Evolutionary conservation across 495 filamentous ascomycete species (phyloP).

Genomic region (Podospora pseudocomata): DNA sequence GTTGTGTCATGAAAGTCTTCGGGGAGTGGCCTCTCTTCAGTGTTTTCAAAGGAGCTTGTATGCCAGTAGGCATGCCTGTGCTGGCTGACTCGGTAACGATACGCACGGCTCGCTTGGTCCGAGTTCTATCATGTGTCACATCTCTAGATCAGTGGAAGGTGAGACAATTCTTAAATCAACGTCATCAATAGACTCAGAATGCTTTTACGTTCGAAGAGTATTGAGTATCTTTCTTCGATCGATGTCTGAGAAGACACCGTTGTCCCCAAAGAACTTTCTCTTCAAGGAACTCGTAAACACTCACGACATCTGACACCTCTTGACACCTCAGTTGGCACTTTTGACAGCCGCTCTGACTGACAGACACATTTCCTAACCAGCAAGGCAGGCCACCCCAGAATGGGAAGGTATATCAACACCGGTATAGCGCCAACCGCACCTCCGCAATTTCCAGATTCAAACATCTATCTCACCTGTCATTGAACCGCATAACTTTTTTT

Average conservation of each 20-base stretch:
- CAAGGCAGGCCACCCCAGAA: background rate
- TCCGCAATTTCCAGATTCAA: background rate
- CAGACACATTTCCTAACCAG: background rate
- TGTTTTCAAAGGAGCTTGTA: no score
- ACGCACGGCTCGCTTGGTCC: background rate
- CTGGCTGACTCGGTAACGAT: background rate
- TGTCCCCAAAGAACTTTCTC: no score
- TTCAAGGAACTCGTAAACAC: background rate
- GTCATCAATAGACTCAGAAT: background rate
- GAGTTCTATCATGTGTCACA: background rate
- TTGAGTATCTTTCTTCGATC: no score
- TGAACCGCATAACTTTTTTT: background rate
- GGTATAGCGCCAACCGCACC: background rate
- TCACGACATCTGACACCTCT: background rate
- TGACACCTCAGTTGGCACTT: background rate
- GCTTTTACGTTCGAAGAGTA: no score
- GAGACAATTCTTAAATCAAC: conserved; percentile 5
- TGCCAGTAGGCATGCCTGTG: background rate
- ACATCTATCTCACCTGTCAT: background rate
- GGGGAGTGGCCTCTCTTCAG: background rate
- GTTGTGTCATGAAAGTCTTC: background rate
- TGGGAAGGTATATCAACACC: background rate
- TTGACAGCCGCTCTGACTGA: background rate
- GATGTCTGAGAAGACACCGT: no score
- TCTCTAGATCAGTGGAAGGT: background rate